Conservation (phyloP, 768 basidiomycete species). For the Boletus reticulatus region DNA sequence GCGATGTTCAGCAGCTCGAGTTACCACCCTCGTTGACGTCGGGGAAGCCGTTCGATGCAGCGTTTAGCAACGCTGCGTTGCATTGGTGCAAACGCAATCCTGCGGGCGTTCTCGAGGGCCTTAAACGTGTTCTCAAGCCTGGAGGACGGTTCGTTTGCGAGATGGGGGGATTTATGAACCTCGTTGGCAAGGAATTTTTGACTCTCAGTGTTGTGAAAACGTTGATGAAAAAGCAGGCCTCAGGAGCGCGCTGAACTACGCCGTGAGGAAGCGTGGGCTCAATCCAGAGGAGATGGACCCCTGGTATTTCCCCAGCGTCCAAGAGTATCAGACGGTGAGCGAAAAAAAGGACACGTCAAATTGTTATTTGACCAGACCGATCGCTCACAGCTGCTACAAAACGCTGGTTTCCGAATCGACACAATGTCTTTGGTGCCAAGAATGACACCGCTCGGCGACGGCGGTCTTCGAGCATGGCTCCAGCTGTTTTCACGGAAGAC, state of each 20-base stretch:
- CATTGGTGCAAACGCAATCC: slow-evolving; percentile 88
- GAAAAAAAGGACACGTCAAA: background rate
- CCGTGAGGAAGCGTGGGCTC: slow-evolving; percentile 49
- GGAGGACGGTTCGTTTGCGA: slow-evolving; percentile 75
- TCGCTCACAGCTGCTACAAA: slow-evolving; percentile 47
- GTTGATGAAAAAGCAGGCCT: slow-evolving; percentile 46
- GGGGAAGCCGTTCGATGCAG: slow-evolving; percentile 58
- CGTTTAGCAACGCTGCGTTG: slow-evolving; percentile 77
- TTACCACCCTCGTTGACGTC: slow-evolving; percentile 30
- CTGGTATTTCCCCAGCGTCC: slow-evolving; percentile 79
- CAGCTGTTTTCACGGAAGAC: slow-evolving; percentile 60
- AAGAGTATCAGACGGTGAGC: slow-evolving; percentile 59
- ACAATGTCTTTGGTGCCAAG: slow-evolving; percentile 56
- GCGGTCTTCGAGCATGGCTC: slow-evolving; percentile 62
- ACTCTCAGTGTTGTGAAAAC: background rate
- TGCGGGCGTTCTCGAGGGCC: slow-evolving; percentile 55
- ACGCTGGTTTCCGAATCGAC: slow-evolving; percentile 54
- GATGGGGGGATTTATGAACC: slow-evolving; percentile 76
- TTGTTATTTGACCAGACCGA: background rate
- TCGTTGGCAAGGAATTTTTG: slow-evolving; percentile 45
- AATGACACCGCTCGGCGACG: slow-evolving; percentile 49
- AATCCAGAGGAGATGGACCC: slow-evolving; percentile 66
- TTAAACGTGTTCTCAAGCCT: slow-evolving; percentile 59
- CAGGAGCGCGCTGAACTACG: slow-evolving; percentile 53
- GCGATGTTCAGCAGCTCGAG: slow-evolving; percentile 51